Evolutionary conservation across 768 basidiomycete species (phyloP).

Genomic region (Fomitopsis pulvina): DNA sequence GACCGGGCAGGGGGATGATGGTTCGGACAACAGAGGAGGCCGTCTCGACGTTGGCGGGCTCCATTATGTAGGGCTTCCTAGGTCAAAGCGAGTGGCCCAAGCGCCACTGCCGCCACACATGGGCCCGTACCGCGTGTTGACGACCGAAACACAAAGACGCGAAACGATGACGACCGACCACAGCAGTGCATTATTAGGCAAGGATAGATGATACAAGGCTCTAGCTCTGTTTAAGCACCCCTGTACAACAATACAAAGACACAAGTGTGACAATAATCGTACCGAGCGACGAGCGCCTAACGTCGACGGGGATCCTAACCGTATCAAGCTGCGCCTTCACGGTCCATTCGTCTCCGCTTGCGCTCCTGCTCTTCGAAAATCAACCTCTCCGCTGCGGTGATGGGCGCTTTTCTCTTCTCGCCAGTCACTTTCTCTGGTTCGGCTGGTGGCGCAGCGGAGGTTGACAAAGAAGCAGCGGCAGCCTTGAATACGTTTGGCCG

Average conservation of each 20-base stretch:
- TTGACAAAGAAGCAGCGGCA: slow-evolving; percentile 28
- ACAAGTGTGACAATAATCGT: background rate
- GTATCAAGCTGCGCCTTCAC: slow-evolving; percentile 24
- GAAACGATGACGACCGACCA: background rate
- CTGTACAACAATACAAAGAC: background rate
- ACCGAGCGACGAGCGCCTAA: background rate
- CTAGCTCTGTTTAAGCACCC: background rate
- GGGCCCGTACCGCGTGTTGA: background rate
- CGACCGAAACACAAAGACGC: background rate
- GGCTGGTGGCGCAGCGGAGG: slow-evolving; percentile 19
- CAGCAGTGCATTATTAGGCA: background rate
- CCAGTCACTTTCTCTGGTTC: slow-evolving; percentile 36
- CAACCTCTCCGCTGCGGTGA: slow-evolving; percentile 80
- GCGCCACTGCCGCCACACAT: background rate
- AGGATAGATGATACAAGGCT: background rate
- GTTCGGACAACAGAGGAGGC: too few species aligned
- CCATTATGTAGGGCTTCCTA: background rate
- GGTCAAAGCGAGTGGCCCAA: background rate
- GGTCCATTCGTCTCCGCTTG: slow-evolving; percentile 74
- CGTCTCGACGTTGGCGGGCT: too few species aligned
- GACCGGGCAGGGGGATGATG: too few species aligned
- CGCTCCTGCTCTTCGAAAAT: slow-evolving; percentile 90
- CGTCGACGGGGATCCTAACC: slow-evolving; percentile 1
- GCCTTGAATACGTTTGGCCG: slow-evolving; percentile 71
- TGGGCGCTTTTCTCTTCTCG: slow-evolving; percentile 57